Conservation (phyloP, 2,329 filamentous ascomycete species). For the Lasiodiplodia gonubiensis region DNA sequence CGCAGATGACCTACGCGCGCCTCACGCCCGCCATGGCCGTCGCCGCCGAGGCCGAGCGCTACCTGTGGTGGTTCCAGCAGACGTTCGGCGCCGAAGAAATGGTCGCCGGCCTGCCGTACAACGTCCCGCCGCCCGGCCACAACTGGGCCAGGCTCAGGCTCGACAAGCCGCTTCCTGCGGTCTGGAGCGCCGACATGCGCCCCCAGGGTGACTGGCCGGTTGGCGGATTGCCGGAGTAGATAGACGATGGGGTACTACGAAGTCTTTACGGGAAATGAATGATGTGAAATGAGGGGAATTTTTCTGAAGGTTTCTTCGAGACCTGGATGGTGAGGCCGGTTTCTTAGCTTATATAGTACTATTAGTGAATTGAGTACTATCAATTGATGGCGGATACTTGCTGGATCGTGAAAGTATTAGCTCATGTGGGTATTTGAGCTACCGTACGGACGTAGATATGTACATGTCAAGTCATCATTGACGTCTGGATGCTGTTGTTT, state of each 20-base stretch:
- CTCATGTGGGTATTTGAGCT: no score
- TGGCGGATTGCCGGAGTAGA: background rate
- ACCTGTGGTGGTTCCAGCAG: background rate
- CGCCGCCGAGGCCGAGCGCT: background rate
- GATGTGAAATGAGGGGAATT: no score
- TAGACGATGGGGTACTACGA: background rate
- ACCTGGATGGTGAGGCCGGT: no score
- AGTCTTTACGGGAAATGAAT: no score
- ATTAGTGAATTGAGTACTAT: no score
- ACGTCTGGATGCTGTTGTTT: no score
- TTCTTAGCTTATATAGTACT: no score
- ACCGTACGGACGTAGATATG: no score
- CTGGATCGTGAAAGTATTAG: no score
- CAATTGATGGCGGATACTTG: no score
- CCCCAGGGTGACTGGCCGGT: background rate
- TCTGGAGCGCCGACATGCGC: background rate
- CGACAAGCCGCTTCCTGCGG: background rate
- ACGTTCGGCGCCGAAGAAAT: background rate
- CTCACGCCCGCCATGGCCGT: background rate
- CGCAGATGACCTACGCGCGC: background rate
- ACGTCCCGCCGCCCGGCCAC: background rate
- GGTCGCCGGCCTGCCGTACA: background rate
- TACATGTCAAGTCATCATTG: no score
- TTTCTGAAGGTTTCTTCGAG: no score
- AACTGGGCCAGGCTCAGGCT: background rate